phyloP scores from a whole-genome alignment of 768 basidiomycete genomes.

The Thelephora ganbajun region DNA sequence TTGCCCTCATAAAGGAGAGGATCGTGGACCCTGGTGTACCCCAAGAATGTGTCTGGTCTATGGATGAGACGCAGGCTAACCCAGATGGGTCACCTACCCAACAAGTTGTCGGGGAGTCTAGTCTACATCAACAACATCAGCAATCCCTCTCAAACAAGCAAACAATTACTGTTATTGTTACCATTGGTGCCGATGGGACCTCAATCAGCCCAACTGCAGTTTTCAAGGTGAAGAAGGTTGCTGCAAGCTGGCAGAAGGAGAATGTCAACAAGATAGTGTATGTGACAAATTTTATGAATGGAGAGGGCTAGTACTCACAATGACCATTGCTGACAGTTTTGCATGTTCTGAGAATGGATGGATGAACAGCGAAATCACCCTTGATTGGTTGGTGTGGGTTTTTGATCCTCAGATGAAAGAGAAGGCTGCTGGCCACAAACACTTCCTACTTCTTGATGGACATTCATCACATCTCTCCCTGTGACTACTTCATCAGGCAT shows the following conservation, averaged over 20 bases:
- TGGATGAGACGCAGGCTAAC: too few species aligned
- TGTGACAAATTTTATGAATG: slow-evolving; percentile 8
- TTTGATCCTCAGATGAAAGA: slow-evolving; percentile 25
- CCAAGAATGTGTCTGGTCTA: slow-evolving; percentile 21
- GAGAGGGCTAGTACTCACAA: slow-evolving; percentile 1
- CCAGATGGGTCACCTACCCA: slow-evolving; percentile 23
- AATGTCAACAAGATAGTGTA: slow-evolving; percentile 27
- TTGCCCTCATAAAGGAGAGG: slow-evolving; percentile 17
- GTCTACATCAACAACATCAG: slow-evolving; percentile 16
- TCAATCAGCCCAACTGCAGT: slow-evolving; percentile 23
- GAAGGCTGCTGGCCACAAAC: slow-evolving; percentile 17
- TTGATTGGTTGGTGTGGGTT: slow-evolving; percentile 23
- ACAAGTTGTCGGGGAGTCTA: slow-evolving; percentile 12
- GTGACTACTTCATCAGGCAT: slow-evolving; percentile 25
- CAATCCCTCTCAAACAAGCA: slow-evolving; percentile 19
- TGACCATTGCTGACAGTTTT: slow-evolving; percentile 8
- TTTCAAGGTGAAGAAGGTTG: slow-evolving; percentile 23
- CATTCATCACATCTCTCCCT: slow-evolving; percentile 29
- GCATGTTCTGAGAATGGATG: slow-evolving; percentile 18
- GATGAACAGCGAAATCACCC: slow-evolving; percentile 23
- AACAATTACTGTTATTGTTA: slow-evolving; percentile 26
- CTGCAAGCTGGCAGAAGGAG: slow-evolving; percentile 23
- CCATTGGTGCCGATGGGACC: slow-evolving; percentile 30
- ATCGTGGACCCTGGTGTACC: slow-evolving; percentile 8
- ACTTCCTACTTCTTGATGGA: slow-evolving; percentile 29